These are phyloP conservation scores for Handroanthus guayacan DNA, from an alignment of 257 asterid species.

Conservation along the genomic window DNA sequence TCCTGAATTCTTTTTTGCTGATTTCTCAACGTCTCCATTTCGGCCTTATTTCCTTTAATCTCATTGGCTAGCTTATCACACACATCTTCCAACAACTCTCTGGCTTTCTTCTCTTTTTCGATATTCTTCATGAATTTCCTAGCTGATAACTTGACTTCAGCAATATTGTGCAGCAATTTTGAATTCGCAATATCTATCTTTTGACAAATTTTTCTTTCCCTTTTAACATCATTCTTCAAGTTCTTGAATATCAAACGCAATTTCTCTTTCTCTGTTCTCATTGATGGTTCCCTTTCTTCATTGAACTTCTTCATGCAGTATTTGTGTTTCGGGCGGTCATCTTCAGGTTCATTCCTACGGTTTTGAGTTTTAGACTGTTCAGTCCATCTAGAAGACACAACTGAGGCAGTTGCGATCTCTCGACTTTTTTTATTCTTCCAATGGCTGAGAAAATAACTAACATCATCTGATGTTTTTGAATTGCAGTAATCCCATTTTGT, in stretches of 20 bases:
- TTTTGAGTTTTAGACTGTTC: constrained; percentile 36
- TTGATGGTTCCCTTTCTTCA: constrained; percentile 47
- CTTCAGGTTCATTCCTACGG: constrained; percentile 39
- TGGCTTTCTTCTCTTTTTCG: constrained; percentile 52
- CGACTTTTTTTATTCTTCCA: not conserved
- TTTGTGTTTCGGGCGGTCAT: constrained; percentile 2
- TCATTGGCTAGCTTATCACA: constrained; percentile 47
- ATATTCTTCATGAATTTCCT: constrained; percentile 31
- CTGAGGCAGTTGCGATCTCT: constrained; percentile 27
- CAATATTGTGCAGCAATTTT: constrained; percentile 45
- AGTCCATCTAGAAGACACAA: constrained; percentile 41
- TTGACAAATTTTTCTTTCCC: constrained; percentile 41
- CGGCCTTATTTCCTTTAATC: constrained; percentile 47
- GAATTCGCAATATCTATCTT: constrained; percentile 45
- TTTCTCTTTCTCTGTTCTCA: constrained; percentile 35
- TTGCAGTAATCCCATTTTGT: constrained; percentile 51
- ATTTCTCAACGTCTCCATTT: constrained; percentile 44
- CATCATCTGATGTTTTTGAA: constrained; percentile 27
- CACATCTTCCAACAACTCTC: constrained; percentile 43
- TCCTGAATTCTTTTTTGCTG: constrained; percentile 39
- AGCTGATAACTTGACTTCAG: constrained; percentile 49
- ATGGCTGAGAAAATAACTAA: constrained; percentile 28
- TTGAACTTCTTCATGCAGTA: constrained; percentile 27
- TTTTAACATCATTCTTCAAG: constrained; percentile 40
- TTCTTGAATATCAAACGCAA: constrained; percentile 30